Percentiles rank a stretch among this genome's conserved stretches.
These are phyloP conservation scores for Fusarium armeniacum DNA, from an alignment of 2,329 filamentous ascomycete genomes.

Conservation along the genomic window DNA sequence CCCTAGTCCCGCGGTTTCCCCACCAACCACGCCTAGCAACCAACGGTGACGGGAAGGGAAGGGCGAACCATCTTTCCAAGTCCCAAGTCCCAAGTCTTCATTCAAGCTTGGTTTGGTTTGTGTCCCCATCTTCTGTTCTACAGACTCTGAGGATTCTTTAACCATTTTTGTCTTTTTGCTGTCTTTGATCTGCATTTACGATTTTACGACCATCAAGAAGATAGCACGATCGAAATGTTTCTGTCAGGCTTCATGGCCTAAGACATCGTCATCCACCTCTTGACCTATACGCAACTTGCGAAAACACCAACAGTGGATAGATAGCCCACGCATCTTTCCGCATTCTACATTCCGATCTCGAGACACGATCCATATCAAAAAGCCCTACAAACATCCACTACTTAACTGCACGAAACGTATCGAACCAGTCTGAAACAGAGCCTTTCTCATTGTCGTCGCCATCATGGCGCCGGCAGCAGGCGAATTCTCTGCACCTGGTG, in stretches of 20 bases:
- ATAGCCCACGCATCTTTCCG: constrained; percentile 23
- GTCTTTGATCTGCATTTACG: constrained; percentile 1
- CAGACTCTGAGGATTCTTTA: background rate
- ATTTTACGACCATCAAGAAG: constrained; percentile 12
- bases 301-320: constrained; percentile 19
- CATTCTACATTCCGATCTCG: constrained; percentile 38
- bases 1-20: constrained; percentile 37
- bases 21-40: constrained; percentile 42
- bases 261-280: constrained; percentile 35
- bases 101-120: constrained; percentile 28
- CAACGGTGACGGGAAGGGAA: constrained; percentile 25
- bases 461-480: constrained; percentile 72
- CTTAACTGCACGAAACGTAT: constrained; percentile 23
- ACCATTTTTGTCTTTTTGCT: constrained; percentile 4
- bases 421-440: constrained; percentile 44
- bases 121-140: constrained; percentile 12
- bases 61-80: constrained; percentile 14
- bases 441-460: constrained; percentile 58
- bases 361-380: constrained; percentile 16
- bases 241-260: constrained; percentile 26
- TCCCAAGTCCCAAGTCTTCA: constrained; percentile 8
- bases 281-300: constrained; percentile 12
- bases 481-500: constrained; percentile 77
- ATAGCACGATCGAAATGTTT: constrained; percentile 26
- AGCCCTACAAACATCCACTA: background rate